Conservation (phyloP, 2,329 filamentous ascomycete genomes). For the Pseudogymnoascus destructans region DNA sequence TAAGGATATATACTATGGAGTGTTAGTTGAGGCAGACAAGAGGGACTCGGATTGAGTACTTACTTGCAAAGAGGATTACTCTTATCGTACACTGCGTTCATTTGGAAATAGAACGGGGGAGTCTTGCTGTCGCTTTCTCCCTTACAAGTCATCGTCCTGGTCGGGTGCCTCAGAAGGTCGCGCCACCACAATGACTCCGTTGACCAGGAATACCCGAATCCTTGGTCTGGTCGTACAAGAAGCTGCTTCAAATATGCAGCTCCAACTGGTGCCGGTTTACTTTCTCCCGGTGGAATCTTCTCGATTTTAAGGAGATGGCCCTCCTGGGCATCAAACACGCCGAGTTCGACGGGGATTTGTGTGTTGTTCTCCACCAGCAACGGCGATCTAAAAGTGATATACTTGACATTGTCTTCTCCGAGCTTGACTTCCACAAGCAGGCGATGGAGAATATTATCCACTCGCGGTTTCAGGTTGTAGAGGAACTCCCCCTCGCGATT, state of each 20-base stretch:
- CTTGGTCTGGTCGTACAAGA: slow-evolving; percentile 80
- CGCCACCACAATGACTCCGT: slow-evolving; percentile 84
- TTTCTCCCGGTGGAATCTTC: slow-evolving; percentile 87
- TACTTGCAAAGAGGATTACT: slow-evolving; percentile 68
- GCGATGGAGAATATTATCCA: slow-evolving; percentile 73
- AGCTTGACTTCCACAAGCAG: slow-evolving; percentile 84
- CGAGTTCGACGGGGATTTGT: slow-evolving; percentile 87
- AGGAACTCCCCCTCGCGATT: slow-evolving; percentile 90
- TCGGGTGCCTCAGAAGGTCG: slow-evolving; percentile 73
- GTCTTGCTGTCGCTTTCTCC: slow-evolving; percentile 67
- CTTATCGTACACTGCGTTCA: slow-evolving; percentile 74
- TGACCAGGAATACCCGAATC: slow-evolving; percentile 94
- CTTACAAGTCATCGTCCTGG: slow-evolving; percentile 75
- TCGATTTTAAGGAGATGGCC: slow-evolving; percentile 93
- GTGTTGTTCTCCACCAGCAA: slow-evolving; percentile 90
- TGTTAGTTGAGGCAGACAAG: slow-evolving; percentile 23
- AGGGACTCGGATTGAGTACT: slow-evolving; percentile 21
- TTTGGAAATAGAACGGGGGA: slow-evolving; percentile 90
- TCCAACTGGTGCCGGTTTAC: slow-evolving; percentile 79
- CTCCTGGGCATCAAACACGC: slow-evolving; percentile 75
- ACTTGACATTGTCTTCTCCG: slow-evolving; percentile 93
- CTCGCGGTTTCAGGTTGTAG: slow-evolving; percentile 78
- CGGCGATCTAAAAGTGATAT: slow-evolving; percentile 88
- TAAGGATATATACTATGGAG: slow-evolving; percentile 64
- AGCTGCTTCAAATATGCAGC: slow-evolving; percentile 82